A percentile compares a stretch with the other conserved stretches of the same genome.
Evolutionary conservation across 176 grass and related monocot species (phyloP).

Genomic region (Stipa capillata): DNA sequence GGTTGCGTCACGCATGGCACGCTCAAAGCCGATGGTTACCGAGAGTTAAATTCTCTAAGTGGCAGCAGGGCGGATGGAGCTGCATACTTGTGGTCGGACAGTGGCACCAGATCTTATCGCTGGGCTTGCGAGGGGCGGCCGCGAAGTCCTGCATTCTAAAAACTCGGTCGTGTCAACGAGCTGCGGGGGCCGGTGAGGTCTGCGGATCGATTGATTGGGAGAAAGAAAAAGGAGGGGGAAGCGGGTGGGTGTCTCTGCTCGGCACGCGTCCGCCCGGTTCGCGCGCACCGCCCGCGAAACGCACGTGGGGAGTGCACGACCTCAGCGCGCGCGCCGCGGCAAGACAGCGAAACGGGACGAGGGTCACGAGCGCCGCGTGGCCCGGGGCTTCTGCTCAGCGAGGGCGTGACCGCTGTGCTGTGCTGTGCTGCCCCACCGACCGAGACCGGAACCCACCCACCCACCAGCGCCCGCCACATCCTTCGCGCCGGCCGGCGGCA

Average conservation of each 20-base stretch:
- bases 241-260: neutral
- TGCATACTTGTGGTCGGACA: too few species aligned
- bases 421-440: neutral
- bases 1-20: neutral
- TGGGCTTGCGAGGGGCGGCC: too few species aligned
- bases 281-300: too few species aligned
- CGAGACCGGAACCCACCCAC: neutral
- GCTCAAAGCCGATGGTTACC: neutral
- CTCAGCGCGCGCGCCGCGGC: neutral
- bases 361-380: slow-evolving; percentile 5
- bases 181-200: neutral
- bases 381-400: too few species aligned
- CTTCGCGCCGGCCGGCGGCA: neutral
- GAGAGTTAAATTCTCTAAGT: neutral
- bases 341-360: slow-evolving; percentile 10
- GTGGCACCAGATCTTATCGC: neutral
- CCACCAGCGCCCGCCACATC: neutral
- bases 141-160: neutral
- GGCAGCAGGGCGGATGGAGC: neutral
- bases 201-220: neutral
- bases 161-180: neutral
- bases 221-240: neutral
- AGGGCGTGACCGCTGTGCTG: neutral
- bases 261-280: neutral
- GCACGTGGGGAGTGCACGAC: neutral